phyloP scores from a whole-genome alignment of 1,284 basidiomycete species.

The Cryptococcus sp. region DNA sequence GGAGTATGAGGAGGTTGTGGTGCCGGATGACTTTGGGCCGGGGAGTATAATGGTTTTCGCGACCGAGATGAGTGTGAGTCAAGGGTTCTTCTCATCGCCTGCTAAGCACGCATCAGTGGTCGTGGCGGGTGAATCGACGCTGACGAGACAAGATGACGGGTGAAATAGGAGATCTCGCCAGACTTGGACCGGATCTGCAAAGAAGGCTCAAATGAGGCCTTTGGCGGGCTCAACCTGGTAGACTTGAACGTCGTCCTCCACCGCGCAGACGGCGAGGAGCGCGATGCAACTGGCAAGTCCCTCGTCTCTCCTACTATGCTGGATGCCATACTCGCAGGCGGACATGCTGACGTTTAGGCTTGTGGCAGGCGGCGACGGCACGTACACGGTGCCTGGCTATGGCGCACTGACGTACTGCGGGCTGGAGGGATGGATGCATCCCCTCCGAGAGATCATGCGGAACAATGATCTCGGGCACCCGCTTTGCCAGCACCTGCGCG shows the following conservation, averaged over 20 bases:
- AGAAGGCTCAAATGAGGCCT: constrained; percentile 65
- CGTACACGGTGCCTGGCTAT: constrained; percentile 70
- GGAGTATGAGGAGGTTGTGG: constrained; percentile 68
- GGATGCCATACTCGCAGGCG: background rate
- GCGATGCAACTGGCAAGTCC: constrained; percentile 65
- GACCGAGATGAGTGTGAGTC: constrained; percentile 63
- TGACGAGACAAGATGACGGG: background rate
- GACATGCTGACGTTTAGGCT: background rate
- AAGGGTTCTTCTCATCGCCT: background rate
- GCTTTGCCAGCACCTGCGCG: constrained; percentile 76
- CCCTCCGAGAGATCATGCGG: constrained; percentile 72
- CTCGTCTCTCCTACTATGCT: background rate
- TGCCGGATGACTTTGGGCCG: constrained; percentile 84
- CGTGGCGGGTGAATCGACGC: background rate
- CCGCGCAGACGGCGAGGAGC: constrained; percentile 83
- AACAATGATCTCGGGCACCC: constrained; percentile 89
- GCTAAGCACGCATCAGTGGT: no score
- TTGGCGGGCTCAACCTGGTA: constrained; percentile 71
- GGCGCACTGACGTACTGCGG: constrained; percentile 82
- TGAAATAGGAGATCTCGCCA: constrained; percentile 52
- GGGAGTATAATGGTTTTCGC: constrained; percentile 87
- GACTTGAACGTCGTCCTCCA: constrained; percentile 82
- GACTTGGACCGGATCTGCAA: constrained; percentile 68
- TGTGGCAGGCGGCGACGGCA: constrained; percentile 56
- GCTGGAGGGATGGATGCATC: constrained; percentile 92